A percentile compares a stretch with the other conserved stretches of the same genome.
phyloP scores from a whole-genome alignment of 2,329 filamentous ascomycete genomes.

The Pestalotiopsis sp. region DNA sequence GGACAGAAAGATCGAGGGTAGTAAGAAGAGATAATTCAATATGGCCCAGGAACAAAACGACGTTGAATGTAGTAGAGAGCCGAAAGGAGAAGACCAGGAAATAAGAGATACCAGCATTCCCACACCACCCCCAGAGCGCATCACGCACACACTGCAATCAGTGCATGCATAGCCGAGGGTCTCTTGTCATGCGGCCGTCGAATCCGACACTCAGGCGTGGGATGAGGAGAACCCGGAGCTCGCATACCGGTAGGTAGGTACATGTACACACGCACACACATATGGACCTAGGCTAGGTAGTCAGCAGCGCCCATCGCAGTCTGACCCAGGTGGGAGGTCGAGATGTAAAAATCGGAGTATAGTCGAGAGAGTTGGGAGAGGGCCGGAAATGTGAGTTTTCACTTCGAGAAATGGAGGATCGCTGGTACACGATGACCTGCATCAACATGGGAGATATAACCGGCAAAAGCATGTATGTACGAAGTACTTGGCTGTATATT shows the following conservation, averaged over 20 bases:
- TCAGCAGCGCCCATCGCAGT: neutral
- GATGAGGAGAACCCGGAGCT: conserved; percentile 29
- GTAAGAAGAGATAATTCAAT: too few species aligned
- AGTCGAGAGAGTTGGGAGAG: too few species aligned
- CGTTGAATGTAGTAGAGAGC: neutral
- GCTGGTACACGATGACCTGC: too few species aligned
- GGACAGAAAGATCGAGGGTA: too few species aligned
- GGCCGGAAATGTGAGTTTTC: too few species aligned
- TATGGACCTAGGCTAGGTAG: neutral
- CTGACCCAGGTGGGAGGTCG: neutral
- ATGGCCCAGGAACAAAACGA: neutral
- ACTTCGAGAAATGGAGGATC: too few species aligned
- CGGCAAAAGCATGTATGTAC: too few species aligned
- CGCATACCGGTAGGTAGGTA: too few species aligned
- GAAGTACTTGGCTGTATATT: too few species aligned
- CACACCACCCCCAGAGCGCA: neutral
- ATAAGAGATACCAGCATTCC: neutral
- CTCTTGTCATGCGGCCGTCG: conserved; percentile 31
- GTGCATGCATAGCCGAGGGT: conserved; percentile 13
- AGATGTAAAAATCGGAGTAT: too few species aligned
- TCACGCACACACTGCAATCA: conserved; percentile 3
- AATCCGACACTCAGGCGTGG: conserved; percentile 28
- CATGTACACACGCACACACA: neutral
- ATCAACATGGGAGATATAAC: too few species aligned
- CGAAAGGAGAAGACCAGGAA: neutral